These are phyloP conservation scores for Artemisia tridentata DNA, from an alignment of 129 eudicot genomes.

Conservation along the genomic window DNA sequence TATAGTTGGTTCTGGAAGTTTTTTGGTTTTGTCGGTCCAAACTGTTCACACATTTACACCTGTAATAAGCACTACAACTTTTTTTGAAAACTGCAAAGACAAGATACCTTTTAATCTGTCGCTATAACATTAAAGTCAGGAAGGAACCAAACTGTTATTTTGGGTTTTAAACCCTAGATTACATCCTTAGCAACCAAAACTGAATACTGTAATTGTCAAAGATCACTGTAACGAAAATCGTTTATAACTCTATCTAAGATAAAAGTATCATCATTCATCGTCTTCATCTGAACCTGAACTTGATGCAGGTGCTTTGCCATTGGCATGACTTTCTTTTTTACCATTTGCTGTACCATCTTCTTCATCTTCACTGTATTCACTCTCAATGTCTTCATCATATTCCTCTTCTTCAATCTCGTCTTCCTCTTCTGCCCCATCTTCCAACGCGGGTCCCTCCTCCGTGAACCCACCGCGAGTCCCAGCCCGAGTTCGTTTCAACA, in stretches of 20 bases:
- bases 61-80: neutral
- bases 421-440: constrained; percentile 70
- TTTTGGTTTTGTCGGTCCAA: neutral
- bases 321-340: constrained; percentile 29
- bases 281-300: constrained; percentile 58
- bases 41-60: neutral
- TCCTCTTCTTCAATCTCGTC: constrained; percentile 78
- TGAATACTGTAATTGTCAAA: constrained; percentile 16
- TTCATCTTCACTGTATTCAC: constrained; percentile 97
- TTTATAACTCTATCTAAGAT: constrained; percentile 21
- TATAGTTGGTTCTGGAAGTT: neutral
- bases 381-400: constrained; percentile 72
- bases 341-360: constrained; percentile 38
- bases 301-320: constrained; percentile 45
- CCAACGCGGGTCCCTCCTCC: constrained; percentile 53
- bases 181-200: constrained; percentile 21
- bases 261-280: constrained; percentile 11
- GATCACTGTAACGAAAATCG: constrained; percentile 12
- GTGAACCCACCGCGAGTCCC: constrained; percentile 70
- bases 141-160: constrained; percentile 21
- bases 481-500: constrained; percentile 67
- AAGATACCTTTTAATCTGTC: neutral
- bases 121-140: neutral
- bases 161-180: constrained; percentile 37
- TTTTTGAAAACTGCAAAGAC: neutral